phyloP scores from a whole-genome alignment of 495 filamentous ascomycete genomes.

The Penicillium chermesinum region DNA sequence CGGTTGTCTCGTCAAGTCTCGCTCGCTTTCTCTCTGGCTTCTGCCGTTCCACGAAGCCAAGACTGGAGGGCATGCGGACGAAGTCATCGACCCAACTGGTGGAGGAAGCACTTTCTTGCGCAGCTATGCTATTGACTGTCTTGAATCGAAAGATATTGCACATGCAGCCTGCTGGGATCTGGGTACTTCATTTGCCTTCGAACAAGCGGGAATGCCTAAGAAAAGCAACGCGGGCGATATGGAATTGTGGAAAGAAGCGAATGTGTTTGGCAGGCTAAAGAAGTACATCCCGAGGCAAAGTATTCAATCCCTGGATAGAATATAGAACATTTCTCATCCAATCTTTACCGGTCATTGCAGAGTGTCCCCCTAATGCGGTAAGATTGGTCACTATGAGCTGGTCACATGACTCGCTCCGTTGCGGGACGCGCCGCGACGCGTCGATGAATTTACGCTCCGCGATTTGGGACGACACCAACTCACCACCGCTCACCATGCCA shows the following conservation, averaged over 20 bases:
- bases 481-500: slow-evolving; percentile 39
- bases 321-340: too few relatives aligned
- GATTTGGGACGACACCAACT: neutral
- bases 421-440: neutral
- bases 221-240: slow-evolving; percentile 1
- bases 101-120: slow-evolving; percentile 36
- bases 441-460: neutral
- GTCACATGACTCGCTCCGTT: neutral
- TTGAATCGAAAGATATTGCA: slow-evolving; percentile 12
- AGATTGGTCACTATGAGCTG: neutral
- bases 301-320: too few relatives aligned
- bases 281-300: slow-evolving; percentile 10
- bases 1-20: slow-evolving; percentile 22
- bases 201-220: slow-evolving; percentile 33
- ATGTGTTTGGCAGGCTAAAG: slow-evolving; percentile 6
- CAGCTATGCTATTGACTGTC: slow-evolving; percentile 27
- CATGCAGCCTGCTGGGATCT: slow-evolving; percentile 26
- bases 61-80: neutral
- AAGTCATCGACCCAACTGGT: slow-evolving; percentile 33
- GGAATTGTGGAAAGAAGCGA: slow-evolving; percentile 26
- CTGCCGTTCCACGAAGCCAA: slow-evolving; percentile 22
- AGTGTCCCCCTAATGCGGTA: neutral
- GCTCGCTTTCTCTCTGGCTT: slow-evolving; percentile 18
- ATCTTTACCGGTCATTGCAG: too few relatives aligned
- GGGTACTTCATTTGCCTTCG: slow-evolving; percentile 32